Conservation (phyloP, 1,284 basidiomycete genomes). For the Tranzscheliella williamsii region DNA sequence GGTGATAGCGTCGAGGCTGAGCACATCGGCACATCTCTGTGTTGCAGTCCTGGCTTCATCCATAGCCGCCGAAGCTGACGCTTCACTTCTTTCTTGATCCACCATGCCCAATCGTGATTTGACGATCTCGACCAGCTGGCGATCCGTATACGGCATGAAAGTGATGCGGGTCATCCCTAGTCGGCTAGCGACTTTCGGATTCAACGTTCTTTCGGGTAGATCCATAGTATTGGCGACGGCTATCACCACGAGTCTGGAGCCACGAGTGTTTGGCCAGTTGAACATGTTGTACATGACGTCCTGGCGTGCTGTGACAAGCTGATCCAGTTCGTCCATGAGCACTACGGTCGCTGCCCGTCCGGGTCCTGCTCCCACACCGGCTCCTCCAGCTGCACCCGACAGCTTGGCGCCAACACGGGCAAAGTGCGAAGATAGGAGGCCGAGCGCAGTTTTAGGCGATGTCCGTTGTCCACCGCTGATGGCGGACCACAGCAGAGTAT, state of each 20-base stretch:
- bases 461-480: constrained; percentile 40
- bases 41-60: constrained; percentile 21
- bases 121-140: constrained; percentile 83
- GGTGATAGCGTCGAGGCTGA: constrained; percentile 75
- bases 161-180: constrained; percentile 94
- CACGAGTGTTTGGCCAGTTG: constrained; percentile 92
- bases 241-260: constrained; percentile 86
- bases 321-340: constrained; percentile 96
- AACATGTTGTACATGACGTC: constrained; percentile 99
- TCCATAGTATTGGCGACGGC: constrained; percentile 99
- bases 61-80: not conserved
- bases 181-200: constrained; percentile 86
- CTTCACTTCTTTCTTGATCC: not conserved
- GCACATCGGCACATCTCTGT: constrained; percentile 68
- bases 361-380: constrained; percentile 20
- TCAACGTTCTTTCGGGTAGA: constrained; percentile 89
- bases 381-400: constrained; percentile 18
- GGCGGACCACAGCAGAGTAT: constrained; percentile 54
- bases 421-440: constrained; percentile 42
- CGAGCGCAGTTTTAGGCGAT: constrained; percentile 49
- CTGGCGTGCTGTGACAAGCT: constrained; percentile 91
- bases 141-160: constrained; percentile 85
- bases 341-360: constrained; percentile 72
- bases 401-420: constrained; percentile 21
- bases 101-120: constrained; percentile 70